Evolutionary conservation across 805 yeast species (phyloP), one percentile per base, ranked within the genome.

Genomic region (Maudiozyma bulderi): DNA sequence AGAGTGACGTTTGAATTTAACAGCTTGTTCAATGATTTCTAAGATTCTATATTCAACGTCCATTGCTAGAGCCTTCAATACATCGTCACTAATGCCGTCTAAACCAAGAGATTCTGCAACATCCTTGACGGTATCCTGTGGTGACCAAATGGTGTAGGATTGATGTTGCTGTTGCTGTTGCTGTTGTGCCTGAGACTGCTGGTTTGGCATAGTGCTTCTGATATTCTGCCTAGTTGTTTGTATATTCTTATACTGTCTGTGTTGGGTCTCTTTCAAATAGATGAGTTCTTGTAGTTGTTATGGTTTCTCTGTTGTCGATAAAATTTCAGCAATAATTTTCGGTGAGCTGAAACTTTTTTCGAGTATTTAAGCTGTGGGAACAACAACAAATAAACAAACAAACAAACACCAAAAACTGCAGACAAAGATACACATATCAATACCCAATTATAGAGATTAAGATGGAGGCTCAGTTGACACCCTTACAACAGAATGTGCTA

Each of bases 1-100:
- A 30, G 93, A 81, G 66, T 93, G 97, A 57, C 96, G 77, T 91
- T 91, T 93, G 67, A 91, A 91, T 66, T 93, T 93, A 49, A 85
- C 80, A 20, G 99, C 98, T 55, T 93, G 95, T 65, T 93, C 99
- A 52, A 95, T 72, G 39, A 93, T 86, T 68, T 93, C 98, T 65
- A 91, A 91, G 55, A 93, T 86, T 53, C 99, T 78, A 65, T 95
- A 93, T 69, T 93, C 99, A n/a, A 93, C 95, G 64, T 93, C 99
- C 99, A 93, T 93, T 6, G 99, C 98, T 52, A 93, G 71, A 53
- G 93, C 87, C 61, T 88, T 86, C 44, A 96, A 85, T 1, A 91
- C 95, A 52, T 95, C 99, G 47, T 91, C 98, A 33, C 87, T 86
- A 44, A 93, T 71, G 50, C 72, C 80, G 3, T 74, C 67, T 37